Evolutionary conservation across 768 basidiomycete genomes (phyloP).

Genomic region (Terana coerulea): DNA sequence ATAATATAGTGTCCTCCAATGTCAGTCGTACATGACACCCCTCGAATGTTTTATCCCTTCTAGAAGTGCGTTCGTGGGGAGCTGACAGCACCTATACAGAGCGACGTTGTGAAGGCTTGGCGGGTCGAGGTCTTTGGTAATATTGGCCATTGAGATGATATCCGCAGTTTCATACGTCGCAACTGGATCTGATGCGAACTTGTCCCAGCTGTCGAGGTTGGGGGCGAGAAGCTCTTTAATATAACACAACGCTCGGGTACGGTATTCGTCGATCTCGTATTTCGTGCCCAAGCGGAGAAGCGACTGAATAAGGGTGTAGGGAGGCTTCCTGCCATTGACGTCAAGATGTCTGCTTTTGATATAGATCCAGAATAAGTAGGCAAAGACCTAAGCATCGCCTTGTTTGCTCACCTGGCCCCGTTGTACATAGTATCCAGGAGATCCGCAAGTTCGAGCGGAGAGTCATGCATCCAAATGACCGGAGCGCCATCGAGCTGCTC

Average conservation of each 20-base stretch:
- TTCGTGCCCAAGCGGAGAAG: neutral
- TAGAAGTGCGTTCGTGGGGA: neutral
- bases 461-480: constrained; percentile 3
- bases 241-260: neutral
- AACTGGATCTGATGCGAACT: neutral
- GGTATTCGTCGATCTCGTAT: constrained; percentile 1
- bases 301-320: neutral
- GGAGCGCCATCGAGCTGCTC: neutral
- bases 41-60: too few relatives aligned
- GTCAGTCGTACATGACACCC: too few relatives aligned
- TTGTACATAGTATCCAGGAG: neutral
- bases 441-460: neutral
- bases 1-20: too few relatives aligned
- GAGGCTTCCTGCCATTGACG: neutral
- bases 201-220: neutral
- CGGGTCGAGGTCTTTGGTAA: neutral
- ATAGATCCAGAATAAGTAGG: neutral
- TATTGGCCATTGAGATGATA: constrained; percentile 3
- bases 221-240: constrained; percentile 1
- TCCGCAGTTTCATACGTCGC: neutral
- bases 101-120: neutral
- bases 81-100: constrained; percentile 4
- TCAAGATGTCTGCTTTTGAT: neutral
- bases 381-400: too few relatives aligned
- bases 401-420: neutral